Conservation (phyloP, 139 green algal genomes). For the Chlorella sp. region DNA sequence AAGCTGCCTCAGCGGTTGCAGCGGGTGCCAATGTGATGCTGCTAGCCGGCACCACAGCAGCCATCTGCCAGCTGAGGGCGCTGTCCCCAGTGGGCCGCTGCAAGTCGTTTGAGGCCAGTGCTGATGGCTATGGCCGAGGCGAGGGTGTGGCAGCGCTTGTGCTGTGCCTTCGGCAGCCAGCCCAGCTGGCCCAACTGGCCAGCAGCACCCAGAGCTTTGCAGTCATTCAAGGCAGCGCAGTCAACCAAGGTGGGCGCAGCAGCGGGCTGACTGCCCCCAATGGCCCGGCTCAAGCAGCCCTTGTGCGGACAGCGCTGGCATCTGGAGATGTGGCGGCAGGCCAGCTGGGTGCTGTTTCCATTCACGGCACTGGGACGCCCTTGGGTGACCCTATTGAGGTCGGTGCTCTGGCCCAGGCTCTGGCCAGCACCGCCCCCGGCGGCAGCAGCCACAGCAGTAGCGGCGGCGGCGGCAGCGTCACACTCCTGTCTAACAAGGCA, state of each 20-base stretch:
- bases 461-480: not conserved
- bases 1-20: constrained; percentile 9
- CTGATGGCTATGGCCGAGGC: constrained; percentile 66
- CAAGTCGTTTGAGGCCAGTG: constrained; percentile 57
- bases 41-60: constrained; percentile 36
- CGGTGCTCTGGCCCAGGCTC: constrained; percentile 21
- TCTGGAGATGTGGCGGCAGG: constrained; percentile 11
- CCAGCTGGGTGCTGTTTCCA: constrained; percentile 17
- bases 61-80: constrained; percentile 52
- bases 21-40: constrained; percentile 52
- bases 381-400: constrained; percentile 58
- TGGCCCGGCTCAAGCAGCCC: constrained; percentile 68
- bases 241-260: constrained; percentile 84
- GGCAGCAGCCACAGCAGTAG: no score
- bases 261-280: constrained; percentile 82
- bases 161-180: not conserved
- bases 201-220: not conserved
- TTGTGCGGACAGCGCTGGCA: constrained; percentile 56
- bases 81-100: constrained; percentile 57
- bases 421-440: not conserved
- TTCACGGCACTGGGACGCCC: constrained; percentile 61
- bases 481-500: constrained; percentile 56
- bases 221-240: constrained; percentile 57
- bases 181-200: not conserved
- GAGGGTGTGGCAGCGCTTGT: constrained; percentile 47